Evolutionary conservation across 2,329 filamentous ascomycete species (phyloP).

Genomic region (Aspergillus fructus): DNA sequence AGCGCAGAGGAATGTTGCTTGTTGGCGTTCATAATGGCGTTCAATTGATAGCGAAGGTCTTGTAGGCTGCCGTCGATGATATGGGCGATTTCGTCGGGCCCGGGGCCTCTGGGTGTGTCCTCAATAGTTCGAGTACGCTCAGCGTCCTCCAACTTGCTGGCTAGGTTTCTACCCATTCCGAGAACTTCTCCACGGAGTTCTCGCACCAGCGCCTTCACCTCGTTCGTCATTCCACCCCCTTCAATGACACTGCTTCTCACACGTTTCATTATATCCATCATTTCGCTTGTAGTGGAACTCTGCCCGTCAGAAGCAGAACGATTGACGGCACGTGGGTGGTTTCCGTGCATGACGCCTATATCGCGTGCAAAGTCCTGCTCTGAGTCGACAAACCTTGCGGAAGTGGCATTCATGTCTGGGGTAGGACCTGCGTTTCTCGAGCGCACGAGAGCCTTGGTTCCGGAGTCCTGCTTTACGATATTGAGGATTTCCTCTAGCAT

Average conservation of each 20-base stretch:
- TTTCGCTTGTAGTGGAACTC: slow-evolving; percentile 66
- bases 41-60: slow-evolving; percentile 82
- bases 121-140: slow-evolving; percentile 48
- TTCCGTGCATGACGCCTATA: slow-evolving; percentile 18
- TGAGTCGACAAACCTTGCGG: slow-evolving; percentile 32
- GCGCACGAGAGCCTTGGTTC: slow-evolving; percentile 54
- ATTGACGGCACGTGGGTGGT: slow-evolving; percentile 21
- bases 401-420: slow-evolving; percentile 35
- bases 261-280: slow-evolving; percentile 76
- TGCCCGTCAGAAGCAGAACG: slow-evolving; percentile 43
- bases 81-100: slow-evolving; percentile 69
- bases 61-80: slow-evolving; percentile 78
- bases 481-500: slow-evolving; percentile 74
- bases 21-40: slow-evolving; percentile 73
- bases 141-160: slow-evolving; percentile 70
- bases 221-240: slow-evolving; percentile 82
- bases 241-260: slow-evolving; percentile 91
- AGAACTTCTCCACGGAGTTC: slow-evolving; percentile 89
- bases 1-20: slow-evolving; percentile 67
- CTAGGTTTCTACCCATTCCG: slow-evolving; percentile 90
- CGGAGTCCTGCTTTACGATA: slow-evolving; percentile 59
- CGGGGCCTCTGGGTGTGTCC: slow-evolving; percentile 49
- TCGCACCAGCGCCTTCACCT: slow-evolving; percentile 86
- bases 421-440: slow-evolving; percentile 32
- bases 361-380: slow-evolving; percentile 25